These are phyloP conservation scores for Lagenaria siceraria DNA, from an alignment of 306 rosid genomes.

Conservation along the genomic window DNA sequence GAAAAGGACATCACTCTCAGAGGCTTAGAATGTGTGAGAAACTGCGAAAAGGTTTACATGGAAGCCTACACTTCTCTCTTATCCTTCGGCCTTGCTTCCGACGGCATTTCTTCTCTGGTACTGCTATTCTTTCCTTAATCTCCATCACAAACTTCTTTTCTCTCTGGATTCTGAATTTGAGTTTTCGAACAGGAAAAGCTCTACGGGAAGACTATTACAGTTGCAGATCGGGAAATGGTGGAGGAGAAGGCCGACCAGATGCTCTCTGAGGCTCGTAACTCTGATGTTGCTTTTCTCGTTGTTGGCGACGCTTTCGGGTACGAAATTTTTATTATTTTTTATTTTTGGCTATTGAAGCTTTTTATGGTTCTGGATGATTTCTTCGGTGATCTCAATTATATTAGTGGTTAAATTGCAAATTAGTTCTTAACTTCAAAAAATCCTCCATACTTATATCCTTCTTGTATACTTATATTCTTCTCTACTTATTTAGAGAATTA, in stretches of 20 bases:
- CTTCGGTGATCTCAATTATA: not conserved
- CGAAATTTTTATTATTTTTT: not conserved
- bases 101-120: constrained; percentile 65
- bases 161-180: not conserved
- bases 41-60: constrained; percentile 48
- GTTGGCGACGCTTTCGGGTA: constrained; percentile 56
- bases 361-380: not conserved
- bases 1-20: constrained; percentile 71
- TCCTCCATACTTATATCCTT: too few species aligned
- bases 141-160: not conserved
- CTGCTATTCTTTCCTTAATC: not conserved
- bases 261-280: constrained; percentile 23
- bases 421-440: too few species aligned
- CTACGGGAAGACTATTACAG: constrained; percentile 52
- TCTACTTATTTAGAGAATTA: too few species aligned
- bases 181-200: constrained; percentile 41
- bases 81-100: constrained; percentile 65
- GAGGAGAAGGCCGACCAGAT: constrained; percentile 59
- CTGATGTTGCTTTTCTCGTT: constrained; percentile 42
- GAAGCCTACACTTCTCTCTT: constrained; percentile 94
- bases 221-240: constrained; percentile 85
- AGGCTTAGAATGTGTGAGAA: constrained; percentile 73
- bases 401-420: not conserved
- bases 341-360: not conserved
- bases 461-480: too few species aligned